Conservation (phyloP, 805 yeast genomes). For the Cyberlindnera suaveolens region DNA sequence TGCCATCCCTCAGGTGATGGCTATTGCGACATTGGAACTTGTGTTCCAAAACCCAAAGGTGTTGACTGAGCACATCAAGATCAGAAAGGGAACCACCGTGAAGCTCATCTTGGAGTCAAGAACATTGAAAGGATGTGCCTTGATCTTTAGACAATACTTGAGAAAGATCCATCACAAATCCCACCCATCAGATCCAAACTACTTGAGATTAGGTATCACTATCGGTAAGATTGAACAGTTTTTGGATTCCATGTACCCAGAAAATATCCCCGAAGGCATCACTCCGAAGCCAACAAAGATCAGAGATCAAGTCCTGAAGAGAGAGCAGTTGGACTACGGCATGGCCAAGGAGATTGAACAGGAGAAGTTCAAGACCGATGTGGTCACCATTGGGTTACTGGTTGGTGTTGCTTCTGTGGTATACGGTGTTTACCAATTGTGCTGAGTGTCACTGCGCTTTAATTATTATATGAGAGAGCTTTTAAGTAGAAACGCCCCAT, state of each 20-base stretch:
- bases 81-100: slow-evolving; percentile 85
- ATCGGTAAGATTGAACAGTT: slow-evolving; percentile 88
- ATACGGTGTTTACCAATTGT: slow-evolving; percentile 34
- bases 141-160: slow-evolving; percentile 69
- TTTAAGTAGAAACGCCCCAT: no score
- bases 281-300: slow-evolving; percentile 31
- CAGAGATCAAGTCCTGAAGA: slow-evolving; percentile 34
- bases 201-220: slow-evolving; percentile 71
- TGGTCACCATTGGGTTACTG: background rate
- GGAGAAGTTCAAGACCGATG: slow-evolving; percentile 23
- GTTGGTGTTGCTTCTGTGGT: background rate
- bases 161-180: slow-evolving; percentile 75
- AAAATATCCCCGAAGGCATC: slow-evolving; percentile 50
- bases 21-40: slow-evolving; percentile 86
- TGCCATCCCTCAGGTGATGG: slow-evolving; percentile 99
- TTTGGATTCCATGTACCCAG: slow-evolving; percentile 71
- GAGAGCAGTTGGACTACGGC: slow-evolving; percentile 36
- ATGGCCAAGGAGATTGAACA: slow-evolving; percentile 18
- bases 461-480: no score
- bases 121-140: slow-evolving; percentile 67
- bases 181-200: slow-evolving; percentile 78
- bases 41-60: slow-evolving; percentile 78
- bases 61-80: slow-evolving; percentile 69
- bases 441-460: background rate
- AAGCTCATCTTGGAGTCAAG: slow-evolving; percentile 66